These are phyloP conservation scores for Suillus bovinus DNA, from an alignment of 768 basidiomycete genomes.

Conservation along the genomic window DNA sequence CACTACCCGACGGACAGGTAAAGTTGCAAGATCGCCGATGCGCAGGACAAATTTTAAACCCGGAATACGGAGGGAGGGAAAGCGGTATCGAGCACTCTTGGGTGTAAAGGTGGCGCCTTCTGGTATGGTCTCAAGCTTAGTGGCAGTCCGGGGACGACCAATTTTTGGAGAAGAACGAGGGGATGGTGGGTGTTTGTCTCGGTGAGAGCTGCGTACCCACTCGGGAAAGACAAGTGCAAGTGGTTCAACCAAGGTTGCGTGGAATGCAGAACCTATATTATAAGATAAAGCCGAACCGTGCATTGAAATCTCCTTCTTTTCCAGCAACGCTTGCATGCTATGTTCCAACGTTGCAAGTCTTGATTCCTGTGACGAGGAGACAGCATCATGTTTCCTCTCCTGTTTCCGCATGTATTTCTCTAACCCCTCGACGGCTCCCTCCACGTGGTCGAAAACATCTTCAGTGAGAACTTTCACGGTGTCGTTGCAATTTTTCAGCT, in stretches of 20 bases:
- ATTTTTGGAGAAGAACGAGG: slow-evolving; percentile 27
- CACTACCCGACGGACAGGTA: slow-evolving; percentile 28
- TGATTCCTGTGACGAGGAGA: slow-evolving; percentile 32
- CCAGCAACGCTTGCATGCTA: slow-evolving; percentile 34
- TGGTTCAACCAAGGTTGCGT: slow-evolving; percentile 22
- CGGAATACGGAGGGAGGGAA: slow-evolving; percentile 24
- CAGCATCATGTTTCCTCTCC: slow-evolving; percentile 47
- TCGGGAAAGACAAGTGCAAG: slow-evolving; percentile 27
- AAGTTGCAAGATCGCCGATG: slow-evolving; percentile 30
- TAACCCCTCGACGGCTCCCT: slow-evolving; percentile 53
- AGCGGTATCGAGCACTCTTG: slow-evolving; percentile 13
- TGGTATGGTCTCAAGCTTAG: slow-evolving; percentile 40
- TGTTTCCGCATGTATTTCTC: slow-evolving; percentile 52
- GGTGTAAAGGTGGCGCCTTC: slow-evolving; percentile 35
- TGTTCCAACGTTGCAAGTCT: slow-evolving; percentile 39
- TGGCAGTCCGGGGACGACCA: slow-evolving; percentile 22
- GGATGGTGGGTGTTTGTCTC: slow-evolving; percentile 18
- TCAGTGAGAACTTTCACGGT: slow-evolving; percentile 45
- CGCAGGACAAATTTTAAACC: slow-evolving; percentile 29
- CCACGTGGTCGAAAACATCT: slow-evolving; percentile 62
- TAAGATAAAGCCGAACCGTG: slow-evolving; percentile 17
- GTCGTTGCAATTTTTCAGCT: slow-evolving; percentile 42
- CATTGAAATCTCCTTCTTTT: slow-evolving; percentile 31
- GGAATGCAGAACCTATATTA: slow-evolving; percentile 15
- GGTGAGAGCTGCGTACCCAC: slow-evolving; percentile 18